phyloP scores from a whole-genome alignment of 148 eudicot genomes.

The Diospyros lotus region DNA sequence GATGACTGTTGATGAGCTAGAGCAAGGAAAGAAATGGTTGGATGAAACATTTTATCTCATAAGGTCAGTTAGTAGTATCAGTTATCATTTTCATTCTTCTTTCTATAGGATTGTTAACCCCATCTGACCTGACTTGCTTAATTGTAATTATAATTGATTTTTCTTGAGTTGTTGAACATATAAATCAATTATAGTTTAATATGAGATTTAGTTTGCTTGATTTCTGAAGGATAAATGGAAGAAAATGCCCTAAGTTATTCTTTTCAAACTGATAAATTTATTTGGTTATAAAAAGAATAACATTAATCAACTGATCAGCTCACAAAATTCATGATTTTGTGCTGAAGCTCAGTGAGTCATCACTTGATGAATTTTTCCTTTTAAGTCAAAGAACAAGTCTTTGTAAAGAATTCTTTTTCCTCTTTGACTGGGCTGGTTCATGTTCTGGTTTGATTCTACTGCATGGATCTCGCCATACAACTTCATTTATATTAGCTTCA shows the following conservation, averaged over 20 bases:
- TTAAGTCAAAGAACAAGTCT: background rate
- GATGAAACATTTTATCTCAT: slow-evolving; percentile 71
- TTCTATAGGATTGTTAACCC: background rate
- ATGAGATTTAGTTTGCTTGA: background rate
- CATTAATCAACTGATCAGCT: no score
- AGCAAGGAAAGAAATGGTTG: slow-evolving; percentile 84
- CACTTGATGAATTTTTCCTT: background rate
- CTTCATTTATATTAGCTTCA: no score
- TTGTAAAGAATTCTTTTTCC: background rate
- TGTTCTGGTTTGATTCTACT: no score
- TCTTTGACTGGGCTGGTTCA: no score
- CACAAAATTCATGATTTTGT: background rate
- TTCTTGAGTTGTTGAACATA: background rate
- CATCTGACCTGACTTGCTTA: background rate
- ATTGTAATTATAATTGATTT: background rate
- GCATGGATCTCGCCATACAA: no score
- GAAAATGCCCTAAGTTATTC: background rate
- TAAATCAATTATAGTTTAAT: background rate
- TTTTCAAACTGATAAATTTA: no score
- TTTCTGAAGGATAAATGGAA: background rate
- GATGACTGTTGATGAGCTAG: slow-evolving; percentile 68
- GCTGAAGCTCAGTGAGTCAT: background rate
- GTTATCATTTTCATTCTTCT: background rate
- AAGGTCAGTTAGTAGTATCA: slow-evolving; percentile 39
- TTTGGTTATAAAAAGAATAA: no score